A percentile compares a stretch with the other conserved stretches of the same genome.
Evolutionary conservation across 768 basidiomycete genomes (phyloP).

Genomic region (Psilocybe azurescens): DNA sequence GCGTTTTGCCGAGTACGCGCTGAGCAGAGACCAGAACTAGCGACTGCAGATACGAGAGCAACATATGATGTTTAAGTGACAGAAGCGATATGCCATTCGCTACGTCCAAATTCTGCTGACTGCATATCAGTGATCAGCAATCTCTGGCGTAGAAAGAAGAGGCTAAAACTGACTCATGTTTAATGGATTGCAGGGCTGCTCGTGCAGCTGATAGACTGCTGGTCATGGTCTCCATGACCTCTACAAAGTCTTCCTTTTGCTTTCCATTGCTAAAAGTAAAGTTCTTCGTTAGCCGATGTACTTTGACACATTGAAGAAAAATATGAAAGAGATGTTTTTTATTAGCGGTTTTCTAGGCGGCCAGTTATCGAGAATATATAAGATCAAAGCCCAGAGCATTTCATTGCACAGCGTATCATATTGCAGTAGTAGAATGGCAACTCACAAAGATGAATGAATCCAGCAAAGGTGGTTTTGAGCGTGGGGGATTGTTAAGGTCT

Average conservation of each 20-base stretch:
- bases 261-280: conserved; percentile 23
- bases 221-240: conserved; percentile 60
- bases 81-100: conserved; percentile 90
- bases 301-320: conserved; percentile 5
- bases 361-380: conserved; percentile 47
- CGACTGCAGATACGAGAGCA: conserved; percentile 87
- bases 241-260: conserved; percentile 30
- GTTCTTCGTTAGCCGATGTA: conserved; percentile 15
- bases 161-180: conserved; percentile 53
- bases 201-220: conserved; percentile 65
- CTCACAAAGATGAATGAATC: background rate
- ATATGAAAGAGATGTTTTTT: conserved; percentile 31
- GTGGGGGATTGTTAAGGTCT: background rate
- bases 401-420: conserved; percentile 39
- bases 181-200: conserved; percentile 56
- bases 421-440: background rate
- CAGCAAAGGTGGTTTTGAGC: background rate
- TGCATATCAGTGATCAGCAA: conserved; percentile 24
- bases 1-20: conserved; percentile 68
- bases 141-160: conserved; percentile 1
- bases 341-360: conserved; percentile 63
- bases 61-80: conserved; percentile 83
- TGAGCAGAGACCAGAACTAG: conserved; percentile 77
- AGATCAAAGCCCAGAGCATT: conserved; percentile 67
- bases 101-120: conserved; percentile 45